Evolutionary conservation across 495 filamentous ascomycete genomes (phyloP).

Genomic region (Friedmanniomyces simplex): DNA sequence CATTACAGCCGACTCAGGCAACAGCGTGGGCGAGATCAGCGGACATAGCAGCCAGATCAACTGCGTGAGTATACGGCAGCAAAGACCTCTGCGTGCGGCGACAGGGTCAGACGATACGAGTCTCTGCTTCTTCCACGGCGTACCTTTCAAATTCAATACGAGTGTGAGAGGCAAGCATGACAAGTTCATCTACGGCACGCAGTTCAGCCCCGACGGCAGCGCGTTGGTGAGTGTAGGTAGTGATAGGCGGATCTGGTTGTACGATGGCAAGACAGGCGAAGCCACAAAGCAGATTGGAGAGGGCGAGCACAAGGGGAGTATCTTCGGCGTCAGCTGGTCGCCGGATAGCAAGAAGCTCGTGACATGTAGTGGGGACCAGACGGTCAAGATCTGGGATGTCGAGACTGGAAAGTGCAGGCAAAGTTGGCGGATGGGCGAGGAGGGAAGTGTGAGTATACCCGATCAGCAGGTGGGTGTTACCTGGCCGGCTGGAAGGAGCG

Average conservation of each 20-base stretch:
- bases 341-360: slow-evolving; percentile 81
- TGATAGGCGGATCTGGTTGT: slow-evolving; percentile 82
- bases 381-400: slow-evolving; percentile 80
- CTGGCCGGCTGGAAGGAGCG: slow-evolving; percentile 74
- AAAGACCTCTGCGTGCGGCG: slow-evolving; percentile 78
- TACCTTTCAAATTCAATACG: slow-evolving; percentile 86
- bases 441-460: slow-evolving; percentile 57
- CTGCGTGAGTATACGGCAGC: slow-evolving; percentile 76
- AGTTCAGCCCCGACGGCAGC: slow-evolving; percentile 82
- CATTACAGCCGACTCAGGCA: slow-evolving; percentile 91
- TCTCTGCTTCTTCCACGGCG: slow-evolving; percentile 84
- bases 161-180: slow-evolving; percentile 68
- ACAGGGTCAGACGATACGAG: slow-evolving; percentile 83
- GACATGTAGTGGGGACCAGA: slow-evolving; percentile 87
- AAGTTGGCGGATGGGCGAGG: slow-evolving; percentile 80
- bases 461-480: slow-evolving; percentile 93
- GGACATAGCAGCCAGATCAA: slow-evolving; percentile 90
- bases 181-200: slow-evolving; percentile 77
- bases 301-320: slow-evolving; percentile 79
- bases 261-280: slow-evolving; percentile 91
- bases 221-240: slow-evolving; percentile 78
- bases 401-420: slow-evolving; percentile 65
- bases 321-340: slow-evolving; percentile 85
- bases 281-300: slow-evolving; percentile 65
- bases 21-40: slow-evolving; percentile 84